A percentile compares a stretch with the other conserved stretches of the same genome.
phyloP scores from a whole-genome alignment of 202 grass and related monocot genomes.

The Carex sylvatica region DNA sequence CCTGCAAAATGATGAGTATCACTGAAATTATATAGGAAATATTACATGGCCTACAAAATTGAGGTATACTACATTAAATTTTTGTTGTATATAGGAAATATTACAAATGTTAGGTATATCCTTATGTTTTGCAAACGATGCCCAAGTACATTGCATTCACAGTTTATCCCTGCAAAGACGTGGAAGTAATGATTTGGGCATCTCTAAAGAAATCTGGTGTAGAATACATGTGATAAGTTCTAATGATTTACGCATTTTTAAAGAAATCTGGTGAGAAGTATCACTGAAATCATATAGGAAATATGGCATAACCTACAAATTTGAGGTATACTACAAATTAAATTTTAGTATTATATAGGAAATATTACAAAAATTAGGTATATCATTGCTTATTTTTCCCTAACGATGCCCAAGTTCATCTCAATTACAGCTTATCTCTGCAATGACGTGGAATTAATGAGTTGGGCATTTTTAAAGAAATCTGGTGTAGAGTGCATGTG shows the following conservation, averaged over 20 bases:
- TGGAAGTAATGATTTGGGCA: background rate
- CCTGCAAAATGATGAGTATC: background rate
- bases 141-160: background rate
- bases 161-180: background rate
- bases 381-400: background rate
- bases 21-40: background rate
- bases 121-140: background rate
- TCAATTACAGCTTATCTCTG: background rate
- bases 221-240: background rate
- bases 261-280: too few relatives aligned
- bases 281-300: background rate
- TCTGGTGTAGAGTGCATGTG: background rate
- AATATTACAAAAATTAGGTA: background rate
- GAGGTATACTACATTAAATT: too few relatives aligned
- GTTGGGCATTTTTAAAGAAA: background rate
- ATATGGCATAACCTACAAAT: background rate
- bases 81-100: too few relatives aligned
- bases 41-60: background rate
- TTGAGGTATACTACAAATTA: too few relatives aligned
- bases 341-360: too few relatives aligned
- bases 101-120: background rate
- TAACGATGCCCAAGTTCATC: background rate
- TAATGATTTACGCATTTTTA: background rate
- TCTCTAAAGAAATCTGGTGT: background rate
- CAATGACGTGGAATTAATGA: background rate